These are phyloP conservation scores for Collybia mongolica DNA, from an alignment of 768 basidiomycete species.

Conservation along the genomic window DNA sequence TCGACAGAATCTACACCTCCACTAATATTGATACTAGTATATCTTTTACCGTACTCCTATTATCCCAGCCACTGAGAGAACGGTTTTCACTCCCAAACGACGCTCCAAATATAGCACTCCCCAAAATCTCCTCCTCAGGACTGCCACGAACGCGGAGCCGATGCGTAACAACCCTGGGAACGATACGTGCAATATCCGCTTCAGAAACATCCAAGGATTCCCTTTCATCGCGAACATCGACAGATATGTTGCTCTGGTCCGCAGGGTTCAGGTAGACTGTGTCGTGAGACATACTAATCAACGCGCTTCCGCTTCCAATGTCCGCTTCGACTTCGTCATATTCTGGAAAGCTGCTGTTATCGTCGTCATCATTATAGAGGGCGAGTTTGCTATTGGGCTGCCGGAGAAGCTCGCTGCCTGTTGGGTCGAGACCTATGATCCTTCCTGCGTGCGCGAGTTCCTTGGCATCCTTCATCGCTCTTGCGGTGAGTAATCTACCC, in stretches of 20 bases:
- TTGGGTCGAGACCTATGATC: constrained; percentile 59
- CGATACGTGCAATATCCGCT: constrained; percentile 71
- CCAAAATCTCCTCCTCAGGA: constrained; percentile 68
- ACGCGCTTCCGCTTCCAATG: constrained; percentile 14
- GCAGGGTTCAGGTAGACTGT: constrained; percentile 3
- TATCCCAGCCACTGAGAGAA: constrained; percentile 13
- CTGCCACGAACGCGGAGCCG: constrained; percentile 69
- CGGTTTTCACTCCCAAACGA: constrained; percentile 29
- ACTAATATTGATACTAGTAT: constrained; percentile 59
- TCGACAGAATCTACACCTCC: constrained; percentile 31
- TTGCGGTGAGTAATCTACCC: constrained; percentile 61
- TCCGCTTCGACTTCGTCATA: constrained; percentile 13
- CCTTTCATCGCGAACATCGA: constrained; percentile 12
- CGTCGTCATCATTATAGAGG: constrained; percentile 4
- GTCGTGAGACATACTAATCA: constrained; percentile 9
- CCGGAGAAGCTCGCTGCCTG: constrained; percentile 52
- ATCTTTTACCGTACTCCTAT: constrained; percentile 56
- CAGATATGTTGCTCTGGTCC: neutral
- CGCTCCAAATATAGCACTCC: constrained; percentile 61
- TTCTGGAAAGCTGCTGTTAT: neutral
- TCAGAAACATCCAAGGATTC: constrained; percentile 62
- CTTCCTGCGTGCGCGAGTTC: constrained; percentile 67
- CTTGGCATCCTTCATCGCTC: constrained; percentile 61
- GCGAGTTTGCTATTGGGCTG: neutral
- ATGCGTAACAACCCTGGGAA: constrained; percentile 74